Conservation (phyloP, 2,329 filamentous ascomycete genomes). For the Ophiostoma ulmi region DNA sequence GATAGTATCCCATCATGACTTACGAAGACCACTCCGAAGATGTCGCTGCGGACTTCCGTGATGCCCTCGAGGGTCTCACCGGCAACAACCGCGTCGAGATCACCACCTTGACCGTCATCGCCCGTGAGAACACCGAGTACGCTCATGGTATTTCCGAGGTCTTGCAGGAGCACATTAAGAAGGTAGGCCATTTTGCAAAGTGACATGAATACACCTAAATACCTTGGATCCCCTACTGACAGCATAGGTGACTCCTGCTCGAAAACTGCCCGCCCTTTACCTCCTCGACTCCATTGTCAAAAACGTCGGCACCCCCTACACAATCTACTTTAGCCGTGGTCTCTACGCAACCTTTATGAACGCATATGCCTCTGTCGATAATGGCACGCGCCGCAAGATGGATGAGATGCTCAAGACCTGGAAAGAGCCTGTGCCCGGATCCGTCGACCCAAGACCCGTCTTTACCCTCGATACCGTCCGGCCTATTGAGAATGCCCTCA, state of each 20-base stretch:
- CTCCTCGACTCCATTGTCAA: slow-evolving; percentile 98
- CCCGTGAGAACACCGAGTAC: slow-evolving; percentile 94
- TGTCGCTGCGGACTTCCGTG: slow-evolving; percentile 91
- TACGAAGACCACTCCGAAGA: slow-evolving; percentile 61
- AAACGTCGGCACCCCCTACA: slow-evolving; percentile 97
- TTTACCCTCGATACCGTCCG: slow-evolving; percentile 82
- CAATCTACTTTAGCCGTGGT: slow-evolving; percentile 85
- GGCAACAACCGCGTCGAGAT: slow-evolving; percentile 93
- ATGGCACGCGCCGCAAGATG: slow-evolving; percentile 77
- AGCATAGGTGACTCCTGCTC: slow-evolving; percentile 71
- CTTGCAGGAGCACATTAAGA: slow-evolving; percentile 87
- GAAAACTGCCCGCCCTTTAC: slow-evolving; percentile 93
- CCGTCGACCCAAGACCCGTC: slow-evolving; percentile 85
- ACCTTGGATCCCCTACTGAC: slow-evolving; percentile 26
- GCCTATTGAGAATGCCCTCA: slow-evolving; percentile 88
- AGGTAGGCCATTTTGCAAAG: slow-evolving; percentile 65
- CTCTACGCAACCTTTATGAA: slow-evolving; percentile 96
- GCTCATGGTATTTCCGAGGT: slow-evolving; percentile 88
- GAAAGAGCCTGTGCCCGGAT: slow-evolving; percentile 94
- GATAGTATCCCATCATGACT: slow-evolving; percentile 37
- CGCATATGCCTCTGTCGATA: slow-evolving; percentile 84
- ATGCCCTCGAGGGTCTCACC: slow-evolving; percentile 85
- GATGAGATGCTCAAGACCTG: slow-evolving; percentile 97
- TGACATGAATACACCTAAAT: background rate
- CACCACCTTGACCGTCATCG: slow-evolving; percentile 94